Conservation (phyloP, 805 yeast species). For the Ogataea glucozyma region DNA sequence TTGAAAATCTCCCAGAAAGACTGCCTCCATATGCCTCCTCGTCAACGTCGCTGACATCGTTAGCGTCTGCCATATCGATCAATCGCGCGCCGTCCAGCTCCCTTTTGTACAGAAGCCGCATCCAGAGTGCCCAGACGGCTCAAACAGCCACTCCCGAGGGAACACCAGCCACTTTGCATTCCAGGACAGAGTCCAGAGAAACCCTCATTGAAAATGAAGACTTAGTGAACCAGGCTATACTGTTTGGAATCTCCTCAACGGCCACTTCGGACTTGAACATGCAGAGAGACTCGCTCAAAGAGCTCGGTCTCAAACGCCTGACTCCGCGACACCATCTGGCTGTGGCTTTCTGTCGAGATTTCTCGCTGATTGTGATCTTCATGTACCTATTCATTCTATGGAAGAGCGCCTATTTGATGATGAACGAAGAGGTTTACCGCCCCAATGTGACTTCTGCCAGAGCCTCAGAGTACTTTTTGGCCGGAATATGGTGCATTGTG, state of each 20-base stretch:
- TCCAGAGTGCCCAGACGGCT: no score
- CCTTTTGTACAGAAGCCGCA: conserved; percentile 1
- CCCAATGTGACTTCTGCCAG: conserved; percentile 53
- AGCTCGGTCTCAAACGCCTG: conserved; percentile 66
- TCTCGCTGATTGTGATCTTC: conserved; percentile 50
- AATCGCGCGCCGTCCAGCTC: not conserved
- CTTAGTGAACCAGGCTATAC: conserved; percentile 19
- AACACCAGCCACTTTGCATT: conserved; percentile 5
- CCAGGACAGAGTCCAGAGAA: conserved; percentile 12
- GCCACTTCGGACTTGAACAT: conserved; percentile 30
- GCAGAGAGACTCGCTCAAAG: conserved; percentile 45
- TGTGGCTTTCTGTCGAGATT: conserved; percentile 75
- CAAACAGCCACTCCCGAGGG: not conserved
- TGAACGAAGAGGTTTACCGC: conserved; percentile 23
- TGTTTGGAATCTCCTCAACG: conserved; percentile 30
- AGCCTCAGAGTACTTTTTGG: conserved; percentile 74
- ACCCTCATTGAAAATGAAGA: conserved; percentile 17
- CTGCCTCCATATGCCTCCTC: conserved; percentile 19
- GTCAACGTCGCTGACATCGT: conserved; percentile 19
- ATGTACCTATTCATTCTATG: conserved; percentile 30
- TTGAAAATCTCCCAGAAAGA: conserved; percentile 12
- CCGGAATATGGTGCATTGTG: conserved; percentile 92
- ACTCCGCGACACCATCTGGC: conserved; percentile 76
- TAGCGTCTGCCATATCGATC: conserved; percentile 6
- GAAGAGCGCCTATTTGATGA: conserved; percentile 30